phyloP scores from a whole-genome alignment of 495 filamentous ascomycete species.

The Penicillium roqueforti region DNA sequence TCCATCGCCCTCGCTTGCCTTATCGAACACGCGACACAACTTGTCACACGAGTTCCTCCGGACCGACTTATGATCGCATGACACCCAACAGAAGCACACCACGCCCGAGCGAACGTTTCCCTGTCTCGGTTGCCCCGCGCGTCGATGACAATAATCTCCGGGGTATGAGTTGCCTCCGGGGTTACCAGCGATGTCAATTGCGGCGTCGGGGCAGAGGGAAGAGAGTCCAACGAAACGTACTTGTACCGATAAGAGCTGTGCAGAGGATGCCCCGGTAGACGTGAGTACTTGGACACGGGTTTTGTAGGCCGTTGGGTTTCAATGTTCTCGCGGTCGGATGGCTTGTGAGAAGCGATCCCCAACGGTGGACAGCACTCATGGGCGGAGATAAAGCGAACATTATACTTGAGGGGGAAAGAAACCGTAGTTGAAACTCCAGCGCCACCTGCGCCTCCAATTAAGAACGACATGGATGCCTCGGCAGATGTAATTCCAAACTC shows the following conservation, averaged over 20 bases:
- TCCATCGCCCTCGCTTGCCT: conserved; percentile 65
- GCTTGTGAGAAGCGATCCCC: conserved; percentile 23
- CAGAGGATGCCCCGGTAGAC: conserved; percentile 57
- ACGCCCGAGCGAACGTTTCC: conserved; percentile 62
- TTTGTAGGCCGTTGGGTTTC: conserved; percentile 33
- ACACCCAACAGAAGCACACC: conserved; percentile 65
- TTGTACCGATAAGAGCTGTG: conserved; percentile 59
- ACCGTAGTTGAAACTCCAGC: conserved; percentile 34
- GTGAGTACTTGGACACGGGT: conserved; percentile 16
- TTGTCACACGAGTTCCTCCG: conserved; percentile 60
- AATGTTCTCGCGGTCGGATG: background rate
- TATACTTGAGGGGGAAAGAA: conserved; percentile 51
- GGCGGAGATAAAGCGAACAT: conserved; percentile 62
- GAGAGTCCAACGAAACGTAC: conserved; percentile 48
- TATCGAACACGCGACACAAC: conserved; percentile 63
- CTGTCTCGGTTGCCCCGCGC: conserved; percentile 51
- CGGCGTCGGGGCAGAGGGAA: conserved; percentile 32
- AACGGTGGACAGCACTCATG: conserved; percentile 59
- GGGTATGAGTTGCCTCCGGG: background rate
- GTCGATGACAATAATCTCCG: conserved; percentile 48
- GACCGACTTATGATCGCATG: conserved; percentile 64
- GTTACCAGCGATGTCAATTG: conserved; percentile 4
- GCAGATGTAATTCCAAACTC: conserved; percentile 36
- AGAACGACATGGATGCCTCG: conserved; percentile 51
- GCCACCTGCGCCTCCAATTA: conserved; percentile 10